Conservation (phyloP, 78 protist species). For the slime mould (Dictyostelium discoideum) region DNA sequence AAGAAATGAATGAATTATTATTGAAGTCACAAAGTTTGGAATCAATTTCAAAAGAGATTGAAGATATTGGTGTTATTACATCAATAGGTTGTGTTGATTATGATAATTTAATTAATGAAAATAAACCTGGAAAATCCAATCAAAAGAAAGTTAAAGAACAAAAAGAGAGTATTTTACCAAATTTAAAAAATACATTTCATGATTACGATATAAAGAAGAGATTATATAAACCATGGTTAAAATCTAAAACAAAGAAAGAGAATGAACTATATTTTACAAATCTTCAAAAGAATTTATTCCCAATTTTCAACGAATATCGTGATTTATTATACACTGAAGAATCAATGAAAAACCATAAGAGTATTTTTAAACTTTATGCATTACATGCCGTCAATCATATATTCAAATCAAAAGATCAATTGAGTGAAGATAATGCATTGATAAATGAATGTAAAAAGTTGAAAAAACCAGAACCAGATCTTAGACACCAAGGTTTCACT, state of each 20-base stretch:
- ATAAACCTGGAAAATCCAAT: not conserved
- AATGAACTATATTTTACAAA: slow-evolving; percentile 60
- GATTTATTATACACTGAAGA: slow-evolving; percentile 58
- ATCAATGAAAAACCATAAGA: slow-evolving; percentile 49
- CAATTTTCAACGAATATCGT: slow-evolving; percentile 62
- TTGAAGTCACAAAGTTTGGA: not conserved
- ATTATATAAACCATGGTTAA: slow-evolving; percentile 71
- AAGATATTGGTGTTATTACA: slow-evolving; percentile 31
- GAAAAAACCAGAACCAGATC: slow-evolving; percentile 16
- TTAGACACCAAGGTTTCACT: slow-evolving; percentile 81
- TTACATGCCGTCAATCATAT: slow-evolving; percentile 79
- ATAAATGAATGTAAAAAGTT: not conserved
- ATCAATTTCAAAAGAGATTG: slow-evolving; percentile 31
- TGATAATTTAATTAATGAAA: too few relatives aligned
- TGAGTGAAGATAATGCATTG: slow-evolving; percentile 28
- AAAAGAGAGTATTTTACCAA: slow-evolving; percentile 19
- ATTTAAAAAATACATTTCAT: slow-evolving; percentile 24
- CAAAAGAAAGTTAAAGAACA: not conserved
- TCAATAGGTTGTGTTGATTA: slow-evolving; percentile 42
- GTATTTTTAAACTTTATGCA: slow-evolving; percentile 47
- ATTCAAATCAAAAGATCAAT: slow-evolving; percentile 62
- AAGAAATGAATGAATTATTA: slow-evolving; percentile 6
- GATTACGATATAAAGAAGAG: slow-evolving; percentile 58
- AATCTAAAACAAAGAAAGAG: slow-evolving; percentile 42
- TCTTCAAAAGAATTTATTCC: slow-evolving; percentile 48